Evolutionary conservation across 805 yeast species (phyloP).

Genomic region (Candida mattraensis): DNA sequence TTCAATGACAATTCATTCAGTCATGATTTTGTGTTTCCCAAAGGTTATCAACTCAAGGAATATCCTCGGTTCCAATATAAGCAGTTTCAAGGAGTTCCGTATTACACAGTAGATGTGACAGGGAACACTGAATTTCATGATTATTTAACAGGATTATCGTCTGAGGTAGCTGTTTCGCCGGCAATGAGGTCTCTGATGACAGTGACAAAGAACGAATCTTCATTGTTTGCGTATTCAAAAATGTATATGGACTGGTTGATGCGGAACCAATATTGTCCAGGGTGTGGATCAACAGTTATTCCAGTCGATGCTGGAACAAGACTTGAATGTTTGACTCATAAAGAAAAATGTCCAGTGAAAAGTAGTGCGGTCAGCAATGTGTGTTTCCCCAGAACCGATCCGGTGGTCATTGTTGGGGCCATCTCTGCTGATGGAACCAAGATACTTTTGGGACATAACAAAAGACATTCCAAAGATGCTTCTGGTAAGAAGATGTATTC

Average conservation of each 20-base stretch:
- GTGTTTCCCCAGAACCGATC: slow-evolving; percentile 90
- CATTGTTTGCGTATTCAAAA: slow-evolving; percentile 75
- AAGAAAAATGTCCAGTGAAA: slow-evolving; percentile 37
- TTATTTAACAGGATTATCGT: slow-evolving; percentile 8
- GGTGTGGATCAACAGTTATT: slow-evolving; percentile 69
- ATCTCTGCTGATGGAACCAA: slow-evolving; percentile 59
- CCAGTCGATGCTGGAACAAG: slow-evolving; percentile 72
- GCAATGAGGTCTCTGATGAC: slow-evolving; percentile 25
- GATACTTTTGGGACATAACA: slow-evolving; percentile 69
- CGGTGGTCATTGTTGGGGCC: slow-evolving; percentile 81
- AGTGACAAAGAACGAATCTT: slow-evolving; percentile 46
- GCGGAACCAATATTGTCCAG: slow-evolving; percentile 77
- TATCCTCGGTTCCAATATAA: slow-evolving; percentile 19
- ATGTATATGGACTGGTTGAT: slow-evolving; percentile 84
- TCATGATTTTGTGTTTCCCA: slow-evolving; percentile 12
- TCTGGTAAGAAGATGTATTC: slow-evolving; percentile 56
- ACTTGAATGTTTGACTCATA: slow-evolving; percentile 39
- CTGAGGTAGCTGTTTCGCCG: slow-evolving; percentile 5
- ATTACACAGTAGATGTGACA: slow-evolving; percentile 60
- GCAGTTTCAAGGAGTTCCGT: slow-evolving; percentile 62
- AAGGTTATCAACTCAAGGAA: slow-evolving; percentile 1
- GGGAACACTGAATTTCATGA: slow-evolving; percentile 21
- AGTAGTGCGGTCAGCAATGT: slow-evolving; percentile 62
- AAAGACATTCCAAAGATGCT: slow-evolving; percentile 47
- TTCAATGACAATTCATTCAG: slow-evolving; percentile 22